A percentile compares a stretch with the other conserved stretches of the same genome.
Evolutionary conservation across 257 asterid species (phyloP).

Genomic region (Capsicum pubescens): DNA sequence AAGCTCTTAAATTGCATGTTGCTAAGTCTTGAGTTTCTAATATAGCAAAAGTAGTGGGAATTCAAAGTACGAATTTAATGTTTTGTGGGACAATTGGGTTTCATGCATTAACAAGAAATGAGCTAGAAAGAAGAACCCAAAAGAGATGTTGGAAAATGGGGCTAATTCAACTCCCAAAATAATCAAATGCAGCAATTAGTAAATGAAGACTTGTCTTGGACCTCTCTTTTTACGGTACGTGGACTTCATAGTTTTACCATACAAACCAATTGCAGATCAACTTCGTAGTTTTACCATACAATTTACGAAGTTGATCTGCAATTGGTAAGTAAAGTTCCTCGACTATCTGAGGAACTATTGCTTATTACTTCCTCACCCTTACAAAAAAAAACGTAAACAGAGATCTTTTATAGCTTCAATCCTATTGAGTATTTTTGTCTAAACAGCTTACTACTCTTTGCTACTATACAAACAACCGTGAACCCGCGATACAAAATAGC

Average conservation of each 20-base stretch:
- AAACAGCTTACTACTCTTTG: not conserved
- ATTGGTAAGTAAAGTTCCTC: not conserved
- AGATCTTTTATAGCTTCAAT: not conserved
- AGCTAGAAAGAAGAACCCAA: not conserved
- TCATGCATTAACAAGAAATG: not conserved
- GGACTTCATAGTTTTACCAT: not conserved
- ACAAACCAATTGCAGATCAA: too few relatives aligned
- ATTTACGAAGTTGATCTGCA: slow-evolving; percentile 5
- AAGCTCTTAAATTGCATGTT: not conserved
- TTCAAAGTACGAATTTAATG: not conserved
- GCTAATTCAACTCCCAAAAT: slow-evolving; percentile 24
- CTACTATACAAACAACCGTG: not conserved
- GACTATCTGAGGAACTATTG: not conserved
- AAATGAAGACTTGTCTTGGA: not conserved
- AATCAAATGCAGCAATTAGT: slow-evolving; percentile 16
- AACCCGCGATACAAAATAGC: not conserved
- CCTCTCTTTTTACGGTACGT: not conserved
- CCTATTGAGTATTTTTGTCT: not conserved
- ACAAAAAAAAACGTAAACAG: not conserved
- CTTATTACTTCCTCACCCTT: not conserved
- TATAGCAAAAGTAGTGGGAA: not conserved
- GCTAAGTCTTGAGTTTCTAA: not conserved
- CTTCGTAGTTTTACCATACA: not conserved
- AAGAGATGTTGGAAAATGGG: not conserved
- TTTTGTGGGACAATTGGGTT: not conserved